A percentile compares a stretch with the other conserved stretches of the same genome.
These are phyloP conservation scores for Phytophthora pinifolia DNA, from an alignment of 352 stramenopile species.

Conservation along the genomic window DNA sequence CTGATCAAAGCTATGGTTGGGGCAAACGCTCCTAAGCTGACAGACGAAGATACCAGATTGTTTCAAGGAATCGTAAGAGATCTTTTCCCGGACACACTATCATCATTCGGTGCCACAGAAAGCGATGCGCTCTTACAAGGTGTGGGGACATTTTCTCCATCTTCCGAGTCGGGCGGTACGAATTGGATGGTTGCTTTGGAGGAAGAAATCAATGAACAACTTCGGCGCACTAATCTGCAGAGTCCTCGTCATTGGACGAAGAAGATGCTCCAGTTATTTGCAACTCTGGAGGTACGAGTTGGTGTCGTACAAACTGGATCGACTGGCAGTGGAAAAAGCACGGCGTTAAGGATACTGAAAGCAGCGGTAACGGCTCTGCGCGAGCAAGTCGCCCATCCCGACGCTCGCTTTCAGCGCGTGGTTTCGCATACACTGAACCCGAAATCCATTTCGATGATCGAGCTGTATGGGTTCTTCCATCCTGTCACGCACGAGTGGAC, in stretches of 20 bases:
- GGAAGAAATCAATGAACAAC: slow-evolving; percentile 76
- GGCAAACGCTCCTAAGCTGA: slow-evolving; percentile 91
- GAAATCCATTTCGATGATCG: slow-evolving; percentile 76
- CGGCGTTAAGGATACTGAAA: slow-evolving; percentile 43
- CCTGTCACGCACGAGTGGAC: slow-evolving; percentile 83
- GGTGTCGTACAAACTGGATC: slow-evolving; percentile 81
- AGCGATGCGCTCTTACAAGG: slow-evolving; percentile 22
- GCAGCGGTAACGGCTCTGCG: slow-evolving; percentile 50
- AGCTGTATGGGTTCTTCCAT: slow-evolving; percentile 88
- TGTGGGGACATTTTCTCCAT: slow-evolving; percentile 13
- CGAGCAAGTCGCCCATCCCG: slow-evolving; percentile 45
- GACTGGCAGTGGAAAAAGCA: slow-evolving; percentile 77
- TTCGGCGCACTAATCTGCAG: slow-evolving; percentile 62
- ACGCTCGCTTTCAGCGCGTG: slow-evolving; percentile 57
- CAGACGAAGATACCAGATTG: slow-evolving; percentile 85
- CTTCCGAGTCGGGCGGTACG: background rate
- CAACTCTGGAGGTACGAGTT: slow-evolving; percentile 91
- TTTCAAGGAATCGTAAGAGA: slow-evolving; percentile 91
- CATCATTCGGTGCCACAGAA: slow-evolving; percentile 16
- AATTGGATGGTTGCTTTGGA: slow-evolving; percentile 57
- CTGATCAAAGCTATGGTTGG: slow-evolving; percentile 95
- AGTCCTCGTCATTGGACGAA: slow-evolving; percentile 68
- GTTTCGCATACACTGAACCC: slow-evolving; percentile 71
- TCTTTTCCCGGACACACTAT: slow-evolving; percentile 71
- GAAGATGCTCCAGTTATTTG: slow-evolving; percentile 92